Conservation (phyloP, 441 rosid species). For the Biscutella laevigata region DNA sequence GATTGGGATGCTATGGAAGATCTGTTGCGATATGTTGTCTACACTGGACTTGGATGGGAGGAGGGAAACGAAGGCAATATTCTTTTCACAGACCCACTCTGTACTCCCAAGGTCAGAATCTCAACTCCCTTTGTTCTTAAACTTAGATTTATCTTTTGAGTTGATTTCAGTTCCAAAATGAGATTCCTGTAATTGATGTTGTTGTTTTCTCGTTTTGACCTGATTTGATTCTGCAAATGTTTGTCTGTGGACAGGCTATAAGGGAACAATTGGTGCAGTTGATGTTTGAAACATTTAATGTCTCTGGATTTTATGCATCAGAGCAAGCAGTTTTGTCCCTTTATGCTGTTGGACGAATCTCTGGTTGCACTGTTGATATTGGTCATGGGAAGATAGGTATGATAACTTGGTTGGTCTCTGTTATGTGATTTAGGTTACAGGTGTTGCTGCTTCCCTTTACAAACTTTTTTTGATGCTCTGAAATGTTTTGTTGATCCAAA, state of each 20-base stretch:
- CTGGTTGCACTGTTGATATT: constrained; percentile 97
- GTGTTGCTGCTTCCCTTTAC: not conserved
- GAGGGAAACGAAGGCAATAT: constrained; percentile 94
- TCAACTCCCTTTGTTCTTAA: not conserved
- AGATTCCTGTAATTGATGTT: no score
- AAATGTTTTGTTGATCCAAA: not conserved
- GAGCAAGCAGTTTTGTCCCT: constrained; percentile 98
- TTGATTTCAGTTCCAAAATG: not conserved
- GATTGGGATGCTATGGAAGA: constrained; percentile 99
- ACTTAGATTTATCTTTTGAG: no score
- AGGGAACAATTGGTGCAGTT: constrained; percentile 90
- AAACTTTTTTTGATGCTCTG: not conserved
- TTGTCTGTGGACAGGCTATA: constrained; percentile 48
- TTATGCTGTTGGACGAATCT: constrained; percentile 92
- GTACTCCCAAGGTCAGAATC: constrained; percentile 71
- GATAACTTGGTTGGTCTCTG: not conserved
- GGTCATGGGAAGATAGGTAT: constrained; percentile 96
- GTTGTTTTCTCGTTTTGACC: not conserved
- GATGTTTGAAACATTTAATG: constrained; percentile 95
- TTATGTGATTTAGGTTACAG: not conserved
- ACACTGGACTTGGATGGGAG: constrained; percentile 94
- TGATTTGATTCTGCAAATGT: not conserved
- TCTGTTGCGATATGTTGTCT: constrained; percentile 74
- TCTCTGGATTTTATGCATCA: constrained; percentile 93
- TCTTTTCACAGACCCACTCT: constrained; percentile 84